Evolutionary conservation across 306 rosid species (phyloP), one percentile per base, ranked within the genome.

Genomic region (Casuarina cunninghamiana): DNA sequence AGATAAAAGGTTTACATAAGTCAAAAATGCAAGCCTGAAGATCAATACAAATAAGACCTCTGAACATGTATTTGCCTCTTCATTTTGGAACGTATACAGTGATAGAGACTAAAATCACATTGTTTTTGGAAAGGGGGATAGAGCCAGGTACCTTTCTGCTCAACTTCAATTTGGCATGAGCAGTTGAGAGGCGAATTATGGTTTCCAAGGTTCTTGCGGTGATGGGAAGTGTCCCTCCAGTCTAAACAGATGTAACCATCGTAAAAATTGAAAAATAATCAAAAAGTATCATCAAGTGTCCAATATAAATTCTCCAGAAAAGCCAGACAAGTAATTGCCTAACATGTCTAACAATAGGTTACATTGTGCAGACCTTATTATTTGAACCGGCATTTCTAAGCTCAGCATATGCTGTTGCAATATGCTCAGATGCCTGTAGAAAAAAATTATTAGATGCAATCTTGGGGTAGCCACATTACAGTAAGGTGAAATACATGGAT

Each of bases 171-270:
- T 95, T 95, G 53, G 97, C 99, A 90, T 91, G 99, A 54, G 97
- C 99, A 75, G 99, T 95, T 82, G 99, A 93, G 82, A 95, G 97
- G 63, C 98, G 95, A 60, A 95, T 95, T 15, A 95, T 93, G 75
- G 99, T 95, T 90, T 95, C 99, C 74, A 95, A 87, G 55, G 99
- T 93, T 90, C 99, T 93, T 86, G 99, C 97, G 48, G 99, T 93
- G 48, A 95, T 88, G 48, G 99, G 99, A 81, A 95, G 97, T 39
- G 99, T 95, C 75, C 99, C 99, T 63, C 97, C 97, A 45, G 96
- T 93, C 99, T 95, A 86, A 86, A 88, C 60, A 80, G 78, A 84
- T 26, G 49, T 70, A 84, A 72, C 77, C 43, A 74, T 70, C 71
- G 70, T 32, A 84, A 76, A 61, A 85, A 62, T 44, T 67, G 19